These are phyloP conservation scores for Backusella westeae DNA, from an alignment of 192 early-diverging fungal species.

Conservation along the genomic window DNA sequence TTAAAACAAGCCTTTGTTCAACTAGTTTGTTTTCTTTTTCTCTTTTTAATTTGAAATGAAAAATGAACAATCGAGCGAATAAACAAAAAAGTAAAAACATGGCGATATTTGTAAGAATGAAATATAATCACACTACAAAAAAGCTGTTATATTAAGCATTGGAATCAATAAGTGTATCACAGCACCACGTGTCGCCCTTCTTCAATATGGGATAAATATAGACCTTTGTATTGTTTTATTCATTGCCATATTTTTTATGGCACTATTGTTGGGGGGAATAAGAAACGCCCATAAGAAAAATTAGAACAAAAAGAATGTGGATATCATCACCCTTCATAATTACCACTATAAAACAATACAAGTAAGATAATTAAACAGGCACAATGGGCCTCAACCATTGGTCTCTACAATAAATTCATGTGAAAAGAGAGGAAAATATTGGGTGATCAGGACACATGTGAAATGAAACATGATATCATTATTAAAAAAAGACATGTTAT, in stretches of 20 bases:
- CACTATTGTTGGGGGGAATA: neutral
- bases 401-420: neutral
- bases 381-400: neutral
- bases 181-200: neutral
- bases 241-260: neutral
- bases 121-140: neutral
- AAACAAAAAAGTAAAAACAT: neutral
- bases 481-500: constrained; percentile 9
- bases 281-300: neutral
- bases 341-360: neutral
- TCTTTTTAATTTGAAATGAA: neutral
- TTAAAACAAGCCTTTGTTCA: neutral
- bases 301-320: neutral
- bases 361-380: neutral
- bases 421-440: neutral
- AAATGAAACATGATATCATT: neutral
- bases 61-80: neutral
- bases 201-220: neutral
- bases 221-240: neutral
- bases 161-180: neutral
- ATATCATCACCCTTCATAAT: neutral
- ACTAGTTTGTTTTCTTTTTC: neutral
- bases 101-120: neutral
- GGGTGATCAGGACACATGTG: neutral
- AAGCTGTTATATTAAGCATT: neutral